Percentiles rank a stretch among this genome's conserved stretches.
These are phyloP conservation scores for Sphaerosporella brunnea DNA, from an alignment of 495 filamentous ascomycete genomes.

Conservation along the genomic window DNA sequence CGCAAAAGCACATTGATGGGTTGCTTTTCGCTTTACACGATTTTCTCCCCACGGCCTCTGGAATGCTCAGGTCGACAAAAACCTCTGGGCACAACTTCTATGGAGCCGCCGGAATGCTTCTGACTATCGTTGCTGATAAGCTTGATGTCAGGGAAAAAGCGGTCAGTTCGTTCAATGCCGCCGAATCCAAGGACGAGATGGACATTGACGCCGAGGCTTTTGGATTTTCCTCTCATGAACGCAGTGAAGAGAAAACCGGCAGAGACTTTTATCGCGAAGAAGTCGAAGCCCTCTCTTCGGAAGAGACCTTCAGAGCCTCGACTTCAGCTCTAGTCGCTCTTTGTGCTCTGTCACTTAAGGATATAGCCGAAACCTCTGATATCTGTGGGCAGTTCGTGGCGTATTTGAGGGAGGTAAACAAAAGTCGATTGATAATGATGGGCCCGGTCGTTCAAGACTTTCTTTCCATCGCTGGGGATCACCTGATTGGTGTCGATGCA, in stretches of 20 bases:
- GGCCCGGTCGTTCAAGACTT: conserved; percentile 19
- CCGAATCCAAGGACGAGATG: conserved; percentile 40
- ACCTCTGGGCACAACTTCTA: conserved; percentile 6
- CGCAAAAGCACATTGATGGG: conserved; percentile 18
- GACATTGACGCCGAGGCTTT: conserved; percentile 56
- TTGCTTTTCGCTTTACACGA: conserved; percentile 18
- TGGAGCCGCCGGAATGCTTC: conserved; percentile 20
- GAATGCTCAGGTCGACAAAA: conserved; percentile 18
- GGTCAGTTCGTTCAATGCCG: conserved; percentile 8
- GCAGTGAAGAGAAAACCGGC: conserved; percentile 29
- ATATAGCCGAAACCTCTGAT: conserved; percentile 4
- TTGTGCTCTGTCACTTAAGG: conserved; percentile 13
- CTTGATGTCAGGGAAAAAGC: conserved; percentile 30
- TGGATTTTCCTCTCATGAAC: conserved; percentile 35
- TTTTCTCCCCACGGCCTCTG: conserved; percentile 18
- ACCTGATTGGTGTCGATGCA: conserved; percentile 27
- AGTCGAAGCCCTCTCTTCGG: conserved; percentile 38
- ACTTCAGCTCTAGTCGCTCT: conserved; percentile 18
- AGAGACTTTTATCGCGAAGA: conserved; percentile 32
- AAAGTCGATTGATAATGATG: conserved; percentile 17
- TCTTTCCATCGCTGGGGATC: conserved; percentile 25
- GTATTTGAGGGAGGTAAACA: conserved; percentile 18
- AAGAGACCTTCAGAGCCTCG: conserved; percentile 26
- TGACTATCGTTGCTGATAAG: conserved; percentile 29
- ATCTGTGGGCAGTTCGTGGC: conserved; percentile 15